Percentiles rank a stretch among this genome's conserved stretches.
Evolutionary conservation across 257 asterid species (phyloP).

Genomic region (Primulina eburnea): DNA sequence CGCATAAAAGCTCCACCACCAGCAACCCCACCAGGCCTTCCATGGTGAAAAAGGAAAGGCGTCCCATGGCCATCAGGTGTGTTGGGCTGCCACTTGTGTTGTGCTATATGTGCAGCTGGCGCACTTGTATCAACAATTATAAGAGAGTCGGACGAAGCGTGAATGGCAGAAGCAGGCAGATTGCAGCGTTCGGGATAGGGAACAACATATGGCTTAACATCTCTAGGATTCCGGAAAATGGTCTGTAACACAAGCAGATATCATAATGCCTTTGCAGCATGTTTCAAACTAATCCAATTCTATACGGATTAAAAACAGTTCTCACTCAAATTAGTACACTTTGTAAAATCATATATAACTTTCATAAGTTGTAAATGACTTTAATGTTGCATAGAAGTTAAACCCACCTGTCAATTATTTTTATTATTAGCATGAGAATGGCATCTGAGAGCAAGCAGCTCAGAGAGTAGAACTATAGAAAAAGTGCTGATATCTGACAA

Average conservation of each 20-base stretch:
- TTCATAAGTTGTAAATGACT: constrained; percentile 11
- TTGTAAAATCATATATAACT: constrained; percentile 5
- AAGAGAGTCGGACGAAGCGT: constrained; percentile 84
- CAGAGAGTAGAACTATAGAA: not conserved
- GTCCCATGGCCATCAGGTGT: constrained; percentile 98
- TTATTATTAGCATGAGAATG: not conserved
- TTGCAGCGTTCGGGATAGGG: constrained; percentile 95
- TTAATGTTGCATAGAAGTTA: not conserved
- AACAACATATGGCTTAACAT: constrained; percentile 70
- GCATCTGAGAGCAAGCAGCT: constrained; percentile 14
- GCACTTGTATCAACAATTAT: constrained; percentile 72
- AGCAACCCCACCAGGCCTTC: constrained; percentile 67
- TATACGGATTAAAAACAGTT: constrained; percentile 18
- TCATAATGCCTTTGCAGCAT: constrained; percentile 17
- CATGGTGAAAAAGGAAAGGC: constrained; percentile 97
- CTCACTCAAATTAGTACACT: constrained; percentile 3
- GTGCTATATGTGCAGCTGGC: constrained; percentile 91
- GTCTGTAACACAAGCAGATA: constrained; percentile 53
- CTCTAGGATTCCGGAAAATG: constrained; percentile 89
- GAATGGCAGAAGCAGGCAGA: constrained; percentile 93
- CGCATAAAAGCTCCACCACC: constrained; percentile 93
- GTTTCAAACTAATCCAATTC: constrained; percentile 15
- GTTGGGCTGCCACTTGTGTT: constrained; percentile 98
- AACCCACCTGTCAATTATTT: constrained; percentile 1
- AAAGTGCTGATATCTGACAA: constrained; percentile 16